Base-by-base conservation (phyloP, 2,329 filamentous ascomycete species). In the Geosmithia flava region DNA sequence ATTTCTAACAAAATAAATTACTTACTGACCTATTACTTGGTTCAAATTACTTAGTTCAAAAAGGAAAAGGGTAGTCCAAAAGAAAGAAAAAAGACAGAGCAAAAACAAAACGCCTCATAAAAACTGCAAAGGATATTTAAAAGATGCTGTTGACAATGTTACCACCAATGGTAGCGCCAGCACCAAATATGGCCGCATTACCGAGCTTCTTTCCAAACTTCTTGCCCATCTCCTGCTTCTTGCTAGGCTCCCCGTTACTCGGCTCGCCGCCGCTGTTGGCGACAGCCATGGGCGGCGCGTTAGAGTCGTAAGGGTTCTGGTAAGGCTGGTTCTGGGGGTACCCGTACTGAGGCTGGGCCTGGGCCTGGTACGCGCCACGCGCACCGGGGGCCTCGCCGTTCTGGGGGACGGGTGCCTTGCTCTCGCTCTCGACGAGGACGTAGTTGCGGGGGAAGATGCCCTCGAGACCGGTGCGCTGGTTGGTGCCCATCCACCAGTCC, bases 401-500 rank as follows among this genome's bases (percentile, higher is more conserved):
- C 30, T 64, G 51, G 44, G 61, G 48, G 51, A 57, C 45, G 62
- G 68, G 50, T 60, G 64, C 56, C 57, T 72, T 66, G 53, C 60
- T 61, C 63, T 84, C 81, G 55, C 84, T 74, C 56, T 90, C 81
- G 47, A 85, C 68, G 47, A 87, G 71, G 53, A 95, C 90, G 62
- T 97, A 97, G 63, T 78, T 88, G 56, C 84, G 80, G n/a, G 91
- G 91, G 75, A 97, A 97, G 63, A 97, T 95, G 57, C 91, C 91
- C 68, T 95, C 87, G 55, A 79, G 70, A 49, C 84, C 84, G 8
- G 89, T 95, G 47, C 88, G 81, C 59, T 83, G 72, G 67, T 95
- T 95, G 56, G 78, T 80, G 55, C 91, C 91, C 74, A 88, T 83
- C 88, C 89, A 96, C 91, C 91, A 97, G 67, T 97, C 90, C 53